These are phyloP conservation scores for Eleusine indica DNA, from an alignment of 176 grass and related monocot species.

Conservation along the genomic window DNA sequence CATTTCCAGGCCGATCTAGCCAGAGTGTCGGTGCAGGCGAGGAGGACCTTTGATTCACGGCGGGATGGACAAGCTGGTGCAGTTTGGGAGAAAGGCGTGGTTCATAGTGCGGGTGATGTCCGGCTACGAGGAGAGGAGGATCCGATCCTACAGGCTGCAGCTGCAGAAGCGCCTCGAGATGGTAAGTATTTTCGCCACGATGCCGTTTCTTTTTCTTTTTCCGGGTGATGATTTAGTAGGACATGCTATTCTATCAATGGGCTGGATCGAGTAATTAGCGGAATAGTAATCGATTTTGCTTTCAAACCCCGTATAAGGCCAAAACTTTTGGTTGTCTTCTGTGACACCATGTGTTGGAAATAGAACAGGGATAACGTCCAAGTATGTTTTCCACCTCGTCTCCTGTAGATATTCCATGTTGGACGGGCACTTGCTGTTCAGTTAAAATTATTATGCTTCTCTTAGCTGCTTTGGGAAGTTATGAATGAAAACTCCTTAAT, in stretches of 20 bases:
- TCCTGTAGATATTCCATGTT: not conserved
- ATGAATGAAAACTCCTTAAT: not conserved
- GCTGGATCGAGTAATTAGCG: not conserved
- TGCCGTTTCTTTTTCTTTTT: not conserved
- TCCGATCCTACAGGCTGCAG: constrained; percentile 78
- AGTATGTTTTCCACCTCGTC: not conserved
- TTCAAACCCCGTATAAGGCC: not conserved
- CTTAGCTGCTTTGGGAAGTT: not conserved
- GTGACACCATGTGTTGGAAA: not conserved
- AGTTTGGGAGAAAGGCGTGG: constrained; percentile 85
- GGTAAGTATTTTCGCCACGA: constrained; percentile 27
- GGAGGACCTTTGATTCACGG: not conserved
- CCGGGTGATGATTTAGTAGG: not conserved
- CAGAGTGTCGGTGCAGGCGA: not conserved
- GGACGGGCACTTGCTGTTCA: not conserved
- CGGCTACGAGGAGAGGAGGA: constrained; percentile 89
- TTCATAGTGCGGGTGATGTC: constrained; percentile 80
- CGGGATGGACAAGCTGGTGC: constrained; percentile 71
- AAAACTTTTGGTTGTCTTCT: not conserved
- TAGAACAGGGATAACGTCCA: not conserved
- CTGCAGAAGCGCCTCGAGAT: constrained; percentile 69
- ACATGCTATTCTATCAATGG: not conserved
- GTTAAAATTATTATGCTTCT: not conserved
- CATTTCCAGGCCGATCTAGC: not conserved
- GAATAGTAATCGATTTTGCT: not conserved